Base-by-base conservation (phyloP, 176 grass and related monocot species). In the Zea luxurians region DNA sequence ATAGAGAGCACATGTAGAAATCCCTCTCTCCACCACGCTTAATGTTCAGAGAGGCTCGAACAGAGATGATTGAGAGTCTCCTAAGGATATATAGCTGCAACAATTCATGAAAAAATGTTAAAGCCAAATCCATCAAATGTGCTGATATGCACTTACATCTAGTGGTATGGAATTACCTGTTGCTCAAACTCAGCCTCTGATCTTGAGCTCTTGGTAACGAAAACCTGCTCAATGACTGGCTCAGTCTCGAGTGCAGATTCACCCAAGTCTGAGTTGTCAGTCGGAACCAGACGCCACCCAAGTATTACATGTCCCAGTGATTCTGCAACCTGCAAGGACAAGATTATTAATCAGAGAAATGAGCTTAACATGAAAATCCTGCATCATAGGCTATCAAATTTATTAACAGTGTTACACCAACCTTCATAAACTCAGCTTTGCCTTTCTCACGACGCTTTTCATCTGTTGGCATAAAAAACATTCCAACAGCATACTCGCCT, bases 1-100 rank as follows among this genome's bases (percentile, higher is more conserved):
- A 99, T 16, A 99, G 88, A 46, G 96, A 99, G 48, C 96, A 99
- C 86, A 99, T 92, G 85, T 99, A 99, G 79, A 90, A 99, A 68
- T 95, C 92, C 80, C 84, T 93, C 57, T 80, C 68, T 21, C 82
- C 85, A 65, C 92, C 92, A 80, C 85, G 71, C 34, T 75, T 68
- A 43, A 99, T 82, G 79, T 90, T 67, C 45, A 95, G 73, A 67
- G 83, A 59, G 6, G 71, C 85, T 57, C 96, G 90, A 50, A 96
- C 92, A 43, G 87, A 80, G 68, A 89, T 62, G 67, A 95, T 91
- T 10, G 92, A 92, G 61, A 93, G 73, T 84, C 86, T 99, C 79
- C 96, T 87, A 67, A 99, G 75, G 82, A 99, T 87, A 68, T 79
- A 99, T 86, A 96, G 68, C 96, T 99, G 72, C 18, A 35, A 86